Evolutionary conservation across 257 asterid genomes (phyloP).

Genomic region (Echium plantagineum): DNA sequence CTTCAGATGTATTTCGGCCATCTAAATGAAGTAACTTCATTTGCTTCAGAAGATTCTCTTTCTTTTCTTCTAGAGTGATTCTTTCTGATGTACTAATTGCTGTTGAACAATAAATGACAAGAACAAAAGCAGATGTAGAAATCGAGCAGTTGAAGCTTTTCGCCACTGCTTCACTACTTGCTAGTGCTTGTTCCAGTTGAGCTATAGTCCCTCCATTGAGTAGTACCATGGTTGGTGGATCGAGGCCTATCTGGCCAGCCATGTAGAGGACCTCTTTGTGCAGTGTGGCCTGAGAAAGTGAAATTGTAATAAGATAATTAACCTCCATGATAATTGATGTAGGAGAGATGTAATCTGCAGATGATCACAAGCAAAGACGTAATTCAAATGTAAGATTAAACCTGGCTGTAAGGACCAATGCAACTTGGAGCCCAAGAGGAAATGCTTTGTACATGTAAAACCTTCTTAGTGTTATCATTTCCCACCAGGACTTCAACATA

Average conservation of each 20-base stretch:
- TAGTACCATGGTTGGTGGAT: slow-evolving; percentile 87
- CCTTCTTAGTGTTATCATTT: slow-evolving; percentile 53
- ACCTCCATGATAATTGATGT: background rate
- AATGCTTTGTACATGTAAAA: slow-evolving; percentile 92
- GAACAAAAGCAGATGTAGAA: slow-evolving; percentile 41
- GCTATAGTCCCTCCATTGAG: slow-evolving; percentile 42
- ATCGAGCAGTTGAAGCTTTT: slow-evolving; percentile 59
- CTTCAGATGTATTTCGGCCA: slow-evolving; percentile 24
- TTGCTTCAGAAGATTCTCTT: slow-evolving; percentile 33
- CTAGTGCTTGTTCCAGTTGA: slow-evolving; percentile 68
- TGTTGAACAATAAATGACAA: slow-evolving; percentile 64
- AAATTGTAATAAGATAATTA: slow-evolving; percentile 11
- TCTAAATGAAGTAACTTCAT: slow-evolving; percentile 37
- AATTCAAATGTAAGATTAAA: slow-evolving; percentile 14
- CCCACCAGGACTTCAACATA: slow-evolving; percentile 85
- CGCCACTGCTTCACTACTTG: slow-evolving; percentile 80
- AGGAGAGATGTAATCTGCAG: background rate
- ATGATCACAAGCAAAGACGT: background rate
- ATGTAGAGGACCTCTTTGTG: slow-evolving; percentile 64
- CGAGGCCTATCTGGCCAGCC: slow-evolving; percentile 98
- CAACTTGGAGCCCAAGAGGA: slow-evolving; percentile 99
- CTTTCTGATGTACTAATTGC: slow-evolving; percentile 46
- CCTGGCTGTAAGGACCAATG: slow-evolving; percentile 99
- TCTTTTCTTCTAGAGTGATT: slow-evolving; percentile 45
- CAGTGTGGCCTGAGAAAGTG: slow-evolving; percentile 61